Evolutionary conservation across 2,329 filamentous ascomycete genomes (phyloP), one percentile per base, ranked within the genome.

Genomic region (Penicillium sp.): DNA sequence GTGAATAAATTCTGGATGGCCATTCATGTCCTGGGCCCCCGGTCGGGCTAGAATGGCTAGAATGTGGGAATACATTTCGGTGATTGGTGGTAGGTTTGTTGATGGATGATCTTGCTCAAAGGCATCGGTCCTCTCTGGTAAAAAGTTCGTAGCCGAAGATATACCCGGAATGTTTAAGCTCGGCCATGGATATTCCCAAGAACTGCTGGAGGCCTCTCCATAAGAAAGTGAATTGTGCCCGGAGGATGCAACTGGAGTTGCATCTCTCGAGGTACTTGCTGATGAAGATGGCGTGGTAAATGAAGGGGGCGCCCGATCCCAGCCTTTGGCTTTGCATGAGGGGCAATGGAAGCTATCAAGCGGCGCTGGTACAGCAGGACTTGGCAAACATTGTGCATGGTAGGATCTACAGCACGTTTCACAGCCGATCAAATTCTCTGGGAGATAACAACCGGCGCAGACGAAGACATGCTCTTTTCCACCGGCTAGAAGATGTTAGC

Each of bases 401-500:
- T 74, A 73, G 10, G 71, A 70, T 57, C 72, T 68, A 61, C 69
- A 72, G 59, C 72, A 74, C 7, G 70, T 72, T 49, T 65, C 62
- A 57, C 72, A 74, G 1, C 55, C 58, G 41, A 71, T 61, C 22
- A 74, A 41, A 42, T 68, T 62, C 22, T 67, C 65, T 6, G 72
- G 71, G 20, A 61, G 61, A 15, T 64, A 64, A 48, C 71, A 74
- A 17, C 59, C 55, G 1, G 67, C 72, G 38, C 72, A 74, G 42
- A 74, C 65, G 17, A 74, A 47, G 54, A 72, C 70, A 54, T 73
- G 71, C 20, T 67, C 70, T 52, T 63, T 71, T 14, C 71, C 72
- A 48, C 64, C 62, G 47, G 57, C 71, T 74, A 52, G 12, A 28
- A 34, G 38, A 4, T 20, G 22, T 69, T 58, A 67, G 58, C 12